A percentile compares a stretch with the other conserved stretches of the same genome.
These are phyloP conservation scores for Aspergillus fructus DNA, from an alignment of 2,329 filamentous ascomycete genomes.

Conservation along the genomic window DNA sequence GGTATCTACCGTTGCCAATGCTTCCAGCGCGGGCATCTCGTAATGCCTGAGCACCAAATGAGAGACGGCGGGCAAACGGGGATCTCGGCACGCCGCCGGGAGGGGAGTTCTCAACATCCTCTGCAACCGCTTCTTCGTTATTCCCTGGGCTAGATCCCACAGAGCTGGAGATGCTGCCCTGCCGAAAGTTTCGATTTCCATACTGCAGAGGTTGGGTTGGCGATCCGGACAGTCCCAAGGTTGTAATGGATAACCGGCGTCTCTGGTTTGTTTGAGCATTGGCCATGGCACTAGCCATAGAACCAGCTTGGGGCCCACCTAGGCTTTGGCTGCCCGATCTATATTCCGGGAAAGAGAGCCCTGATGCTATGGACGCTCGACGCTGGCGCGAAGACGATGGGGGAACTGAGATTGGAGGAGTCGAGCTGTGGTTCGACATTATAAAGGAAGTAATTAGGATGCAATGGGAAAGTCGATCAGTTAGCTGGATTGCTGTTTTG, in stretches of 20 bases:
- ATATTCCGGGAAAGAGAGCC: constrained; percentile 41
- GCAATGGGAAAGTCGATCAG: not conserved
- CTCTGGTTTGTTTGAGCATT: constrained; percentile 52
- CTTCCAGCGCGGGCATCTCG: constrained; percentile 66
- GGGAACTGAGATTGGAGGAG: constrained; percentile 40
- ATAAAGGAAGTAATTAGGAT: constrained; percentile 9
- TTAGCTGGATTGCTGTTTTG: not conserved
- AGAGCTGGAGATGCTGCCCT: constrained; percentile 68
- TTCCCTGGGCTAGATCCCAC: constrained; percentile 44
- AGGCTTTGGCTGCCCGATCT: constrained; percentile 25
- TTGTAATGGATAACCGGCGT: constrained; percentile 72
- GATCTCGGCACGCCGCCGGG: constrained; percentile 63
- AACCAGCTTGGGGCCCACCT: constrained; percentile 29
- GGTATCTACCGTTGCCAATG: constrained; percentile 60
- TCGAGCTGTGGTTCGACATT: constrained; percentile 47
- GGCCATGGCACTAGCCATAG: constrained; percentile 54
- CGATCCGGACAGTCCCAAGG: constrained; percentile 71
- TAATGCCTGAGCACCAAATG: constrained; percentile 81
- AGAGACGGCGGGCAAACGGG: constrained; percentile 75
- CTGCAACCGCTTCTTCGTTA: constrained; percentile 49
- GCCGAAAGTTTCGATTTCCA: constrained; percentile 55
- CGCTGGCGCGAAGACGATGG: constrained; percentile 39
- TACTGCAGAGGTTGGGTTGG: constrained; percentile 57
- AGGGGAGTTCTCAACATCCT: constrained; percentile 66
- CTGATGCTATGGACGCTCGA: constrained; percentile 47